Percentiles rank a stretch among this genome's conserved stretches.
Conservation (phyloP, 208 protist genomes). For the Trypanosoma scelopori region DNA sequence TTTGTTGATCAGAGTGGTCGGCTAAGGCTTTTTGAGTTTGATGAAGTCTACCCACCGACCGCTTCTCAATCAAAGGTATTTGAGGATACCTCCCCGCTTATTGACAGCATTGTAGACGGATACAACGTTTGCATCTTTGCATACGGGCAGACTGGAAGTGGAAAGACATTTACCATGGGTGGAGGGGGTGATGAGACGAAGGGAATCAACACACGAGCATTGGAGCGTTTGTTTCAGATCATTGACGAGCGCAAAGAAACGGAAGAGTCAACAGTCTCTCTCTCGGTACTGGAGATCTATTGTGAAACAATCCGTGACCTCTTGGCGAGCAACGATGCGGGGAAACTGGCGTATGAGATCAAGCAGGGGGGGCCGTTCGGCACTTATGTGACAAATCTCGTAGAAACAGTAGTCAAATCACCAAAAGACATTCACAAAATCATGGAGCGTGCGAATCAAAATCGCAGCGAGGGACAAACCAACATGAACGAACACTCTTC, state of each 20-base stretch:
- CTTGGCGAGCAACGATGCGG: slow-evolving; percentile 57
- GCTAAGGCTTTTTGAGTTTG: slow-evolving; percentile 91
- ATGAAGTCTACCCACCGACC: slow-evolving; percentile 85
- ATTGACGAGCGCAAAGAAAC: slow-evolving; percentile 88
- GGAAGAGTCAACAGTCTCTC: slow-evolving; percentile 74
- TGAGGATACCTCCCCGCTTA: slow-evolving; percentile 91
- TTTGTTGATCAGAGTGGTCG: slow-evolving; percentile 71
- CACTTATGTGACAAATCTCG: slow-evolving; percentile 90
- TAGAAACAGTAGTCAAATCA: slow-evolving; percentile 66
- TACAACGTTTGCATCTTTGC: slow-evolving; percentile 95
- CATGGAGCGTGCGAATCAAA: slow-evolving; percentile 70
- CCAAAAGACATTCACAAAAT: slow-evolving; percentile 76
- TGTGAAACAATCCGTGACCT: slow-evolving; percentile 88
- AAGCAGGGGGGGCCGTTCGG: slow-evolving; percentile 88
- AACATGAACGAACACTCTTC: slow-evolving; percentile 94
- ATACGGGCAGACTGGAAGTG: slow-evolving; percentile 92
- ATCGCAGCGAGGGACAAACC: slow-evolving; percentile 85
- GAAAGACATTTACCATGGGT: slow-evolving; percentile 91
- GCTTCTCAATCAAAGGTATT: slow-evolving; percentile 85
- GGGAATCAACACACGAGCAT: slow-evolving; percentile 88
- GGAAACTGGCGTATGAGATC: slow-evolving; percentile 73
- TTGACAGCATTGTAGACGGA: slow-evolving; percentile 92
- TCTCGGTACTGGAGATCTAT: slow-evolving; percentile 93
- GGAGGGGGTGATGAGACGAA: slow-evolving; percentile 70
- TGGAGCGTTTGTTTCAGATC: slow-evolving; percentile 87